Evolutionary conservation across 805 yeast species (phyloP).

Genomic region (Myxozyma neotropica): DNA sequence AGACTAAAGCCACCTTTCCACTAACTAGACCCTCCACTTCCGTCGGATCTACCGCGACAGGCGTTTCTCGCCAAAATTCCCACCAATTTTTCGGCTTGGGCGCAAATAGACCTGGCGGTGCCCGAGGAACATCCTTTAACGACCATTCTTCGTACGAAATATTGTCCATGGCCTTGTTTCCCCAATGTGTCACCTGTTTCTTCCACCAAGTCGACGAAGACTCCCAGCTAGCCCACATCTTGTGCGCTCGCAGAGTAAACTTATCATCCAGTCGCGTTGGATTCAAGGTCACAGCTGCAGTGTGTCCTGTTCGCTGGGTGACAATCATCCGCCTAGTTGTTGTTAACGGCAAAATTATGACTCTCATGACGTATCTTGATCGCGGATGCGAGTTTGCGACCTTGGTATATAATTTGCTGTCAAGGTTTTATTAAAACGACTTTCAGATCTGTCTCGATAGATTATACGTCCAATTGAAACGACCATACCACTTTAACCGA

Average conservation of each 20-base stretch:
- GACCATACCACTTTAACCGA: too few relatives aligned
- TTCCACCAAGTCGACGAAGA: conserved; percentile 60
- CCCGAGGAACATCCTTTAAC: conserved; percentile 74
- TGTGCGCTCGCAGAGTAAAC: conserved; percentile 53
- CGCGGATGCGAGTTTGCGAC: too few relatives aligned
- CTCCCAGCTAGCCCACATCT: conserved; percentile 65
- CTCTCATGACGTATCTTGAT: conserved; percentile 48
- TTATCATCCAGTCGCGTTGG: conserved; percentile 47
- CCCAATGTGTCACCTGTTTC: conserved; percentile 56
- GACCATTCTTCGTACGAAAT: conserved; percentile 83
- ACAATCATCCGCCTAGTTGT: conserved; percentile 61
- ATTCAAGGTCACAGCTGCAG: conserved; percentile 37
- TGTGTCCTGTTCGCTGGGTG: conserved; percentile 57
- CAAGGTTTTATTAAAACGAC: too few relatives aligned
- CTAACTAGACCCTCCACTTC: conserved; percentile 30
- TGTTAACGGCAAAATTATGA: conserved; percentile 75
- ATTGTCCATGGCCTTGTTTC: conserved; percentile 57
- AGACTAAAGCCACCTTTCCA: conserved; percentile 37
- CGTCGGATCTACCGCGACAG: conserved; percentile 38
- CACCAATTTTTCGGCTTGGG: conserved; percentile 14
- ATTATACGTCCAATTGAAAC: too few relatives aligned
- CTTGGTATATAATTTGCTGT: too few relatives aligned
- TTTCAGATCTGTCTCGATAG: neutral
- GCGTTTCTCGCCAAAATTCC: conserved; percentile 54
- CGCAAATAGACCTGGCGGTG: conserved; percentile 23